Base-by-base conservation (phyloP, 352 stramenopile genomes). In the Globisporangium heterothallicum region DNA sequence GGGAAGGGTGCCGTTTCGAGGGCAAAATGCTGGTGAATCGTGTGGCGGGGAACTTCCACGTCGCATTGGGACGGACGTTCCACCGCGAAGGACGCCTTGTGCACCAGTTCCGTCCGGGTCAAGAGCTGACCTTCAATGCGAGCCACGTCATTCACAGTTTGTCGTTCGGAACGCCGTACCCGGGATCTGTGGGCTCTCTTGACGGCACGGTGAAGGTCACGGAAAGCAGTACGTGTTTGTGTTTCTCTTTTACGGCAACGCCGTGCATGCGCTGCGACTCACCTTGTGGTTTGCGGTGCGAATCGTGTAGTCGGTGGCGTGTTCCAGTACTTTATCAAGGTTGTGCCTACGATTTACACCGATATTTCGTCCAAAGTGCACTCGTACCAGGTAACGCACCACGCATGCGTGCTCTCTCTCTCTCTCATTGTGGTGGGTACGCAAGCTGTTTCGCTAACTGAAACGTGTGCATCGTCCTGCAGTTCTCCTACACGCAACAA, bases 261-360 rank as follows among this genome's bases (percentile, higher is more conserved):
- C n/a, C n/a, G n/a, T n/a, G n/a, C n/a, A n/a, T n/a, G n/a, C n/a
- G n/a, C n/a, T n/a, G n/a, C n/a, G n/a, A n/a, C n/a, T n/a, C n/a
- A n/a, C n/a, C n/a, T n/a, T n/a, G n/a, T 49, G 10, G 4, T 60
- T 26, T 56, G 27, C 38, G 24, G 48, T 16, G 45, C 35, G 8
- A 30, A 44, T n/a, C 13, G 24, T 65, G 6, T 45, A 93, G 82
- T 54, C 27, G 82, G 82, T 12, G 82, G 75, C 14, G 77, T 92
- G 50, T 92, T 89, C 58, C 80, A 93, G 68, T 93, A 93, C 67
- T 90, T 88, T 56, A 85, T 93, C 68, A 93, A 93, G 66, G 81
- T 93, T 42, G 81, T 93, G 46, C 83, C 83, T 19, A 93, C 83
- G 22, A 86, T 93, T 55, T 93, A 88, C 68, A 84, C 74, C 57